Evolutionary conservation across 192 early-diverging fungal species (phyloP).

Genomic region (Coemansia sp.): DNA sequence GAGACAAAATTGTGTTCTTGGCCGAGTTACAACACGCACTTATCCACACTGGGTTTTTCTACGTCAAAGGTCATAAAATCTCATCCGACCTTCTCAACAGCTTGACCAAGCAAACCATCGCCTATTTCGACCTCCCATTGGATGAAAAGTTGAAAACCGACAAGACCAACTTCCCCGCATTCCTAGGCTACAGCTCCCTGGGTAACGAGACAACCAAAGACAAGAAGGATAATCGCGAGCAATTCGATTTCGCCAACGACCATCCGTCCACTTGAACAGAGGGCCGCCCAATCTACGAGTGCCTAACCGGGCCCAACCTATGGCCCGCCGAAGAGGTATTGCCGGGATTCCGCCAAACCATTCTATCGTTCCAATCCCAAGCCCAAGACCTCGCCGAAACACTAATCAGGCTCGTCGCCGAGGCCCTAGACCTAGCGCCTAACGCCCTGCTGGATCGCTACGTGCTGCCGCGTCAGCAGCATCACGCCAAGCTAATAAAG

Average conservation of each 20-base stretch:
- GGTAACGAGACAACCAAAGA: slow-evolving; percentile 57
- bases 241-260: slow-evolving; percentile 61
- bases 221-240: slow-evolving; percentile 52
- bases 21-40: slow-evolving; percentile 53
- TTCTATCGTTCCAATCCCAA: slow-evolving; percentile 41
- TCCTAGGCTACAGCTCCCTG: slow-evolving; percentile 56
- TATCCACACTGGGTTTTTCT: slow-evolving; percentile 59
- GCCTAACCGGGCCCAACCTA: slow-evolving; percentile 60
- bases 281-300: slow-evolving; percentile 43
- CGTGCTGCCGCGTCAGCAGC: slow-evolving; percentile 15
- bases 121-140: slow-evolving; percentile 57
- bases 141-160: slow-evolving; percentile 58
- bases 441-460: slow-evolving; percentile 30
- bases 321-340: slow-evolving; percentile 53
- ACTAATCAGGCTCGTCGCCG: slow-evolving; percentile 51
- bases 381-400: slow-evolving; percentile 47
- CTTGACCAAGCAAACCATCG: slow-evolving; percentile 5
- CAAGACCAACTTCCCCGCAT: slow-evolving; percentile 57
- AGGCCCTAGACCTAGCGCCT: slow-evolving; percentile 41
- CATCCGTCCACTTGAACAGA: slow-evolving; percentile 12
- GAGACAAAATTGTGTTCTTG: slow-evolving; percentile 38
- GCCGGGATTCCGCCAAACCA: slow-evolving; percentile 46
- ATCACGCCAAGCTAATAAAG: slow-evolving; percentile 26
- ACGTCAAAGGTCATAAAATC: slow-evolving; percentile 55
- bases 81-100: slow-evolving; percentile 30